A percentile compares a stretch with the other conserved stretches of the same genome.
Evolutionary conservation across 805 yeast genomes (phyloP).

Genomic region (Pichia nanzhaoensis): DNA sequence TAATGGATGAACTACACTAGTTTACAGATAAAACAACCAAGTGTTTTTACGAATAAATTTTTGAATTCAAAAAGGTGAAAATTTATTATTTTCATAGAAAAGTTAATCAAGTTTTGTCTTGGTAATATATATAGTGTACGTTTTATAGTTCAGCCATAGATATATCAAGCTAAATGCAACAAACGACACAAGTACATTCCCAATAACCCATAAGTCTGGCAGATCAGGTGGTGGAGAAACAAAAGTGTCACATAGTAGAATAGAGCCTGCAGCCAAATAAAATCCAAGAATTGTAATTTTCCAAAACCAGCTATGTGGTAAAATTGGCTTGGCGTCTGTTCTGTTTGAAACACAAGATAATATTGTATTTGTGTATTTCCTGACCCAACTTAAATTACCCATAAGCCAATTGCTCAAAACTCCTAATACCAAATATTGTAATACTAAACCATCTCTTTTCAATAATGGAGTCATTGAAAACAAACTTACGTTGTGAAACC

Average conservation of each 20-base stretch:
- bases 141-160: slow-evolving; percentile 70
- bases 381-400: slow-evolving; percentile 53
- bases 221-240: slow-evolving; percentile 48
- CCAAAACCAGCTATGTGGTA: slow-evolving; percentile 48
- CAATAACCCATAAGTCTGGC: slow-evolving; percentile 84
- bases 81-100: neutral
- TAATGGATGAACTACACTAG: too few relatives aligned
- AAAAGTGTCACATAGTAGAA: slow-evolving; percentile 50
- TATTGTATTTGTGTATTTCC: slow-evolving; percentile 31
- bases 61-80: too few relatives aligned
- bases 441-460: slow-evolving; percentile 60
- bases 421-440: slow-evolving; percentile 64
- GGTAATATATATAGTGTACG: slow-evolving; percentile 22
- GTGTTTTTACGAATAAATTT: too few relatives aligned
- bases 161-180: slow-evolving; percentile 70
- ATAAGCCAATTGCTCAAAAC: slow-evolving; percentile 73
- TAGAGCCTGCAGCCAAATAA: slow-evolving; percentile 40
- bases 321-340: slow-evolving; percentile 28
- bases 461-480: slow-evolving; percentile 88
- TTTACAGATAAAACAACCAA: too few relatives aligned
- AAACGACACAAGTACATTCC: slow-evolving; percentile 68
- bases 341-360: slow-evolving; percentile 22
- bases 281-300: slow-evolving; percentile 43
- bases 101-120: slow-evolving; percentile 20
- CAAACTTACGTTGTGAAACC: slow-evolving; percentile 80